Evolutionary conservation across 1,284 basidiomycete genomes (phyloP).

Genomic region (Cystobasidium slooffiae): DNA sequence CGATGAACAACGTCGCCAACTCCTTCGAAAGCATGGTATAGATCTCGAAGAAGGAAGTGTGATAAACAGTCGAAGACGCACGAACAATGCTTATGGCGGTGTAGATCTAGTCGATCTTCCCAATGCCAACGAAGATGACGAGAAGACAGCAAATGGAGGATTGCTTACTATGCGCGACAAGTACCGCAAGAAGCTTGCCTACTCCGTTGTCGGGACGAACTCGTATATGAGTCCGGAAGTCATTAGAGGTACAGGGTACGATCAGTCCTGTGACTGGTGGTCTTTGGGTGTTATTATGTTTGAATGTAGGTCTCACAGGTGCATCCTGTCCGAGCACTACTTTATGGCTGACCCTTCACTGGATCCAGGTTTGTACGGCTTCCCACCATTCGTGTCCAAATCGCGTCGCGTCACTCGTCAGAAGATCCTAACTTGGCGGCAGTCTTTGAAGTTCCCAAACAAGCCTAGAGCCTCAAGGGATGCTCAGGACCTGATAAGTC

Average conservation of each 20-base stretch:
- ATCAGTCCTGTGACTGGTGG: constrained; percentile 98
- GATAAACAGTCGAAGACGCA: constrained; percentile 55
- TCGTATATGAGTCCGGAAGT: constrained; percentile 88
- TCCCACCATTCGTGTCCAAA: constrained; percentile 70
- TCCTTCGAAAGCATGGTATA: constrained; percentile 90
- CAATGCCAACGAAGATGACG: constrained; percentile 66
- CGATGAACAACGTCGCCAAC: constrained; percentile 85
- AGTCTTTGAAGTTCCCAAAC: constrained; percentile 82
- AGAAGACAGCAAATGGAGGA: constrained; percentile 57
- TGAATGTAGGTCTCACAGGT: constrained; percentile 2
- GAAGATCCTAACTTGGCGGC: constrained; percentile 78
- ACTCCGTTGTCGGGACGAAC: constrained; percentile 73
- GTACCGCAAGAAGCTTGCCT: constrained; percentile 88
- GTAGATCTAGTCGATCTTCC: constrained; percentile 41
- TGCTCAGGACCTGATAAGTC: constrained; percentile 82
- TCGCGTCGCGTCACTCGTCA: constrained; percentile 88
- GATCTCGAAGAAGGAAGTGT: constrained; percentile 81
- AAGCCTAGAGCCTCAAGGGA: constrained; percentile 81
- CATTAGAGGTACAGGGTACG: constrained; percentile 80
- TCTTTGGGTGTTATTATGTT: constrained; percentile 85
- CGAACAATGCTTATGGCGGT: constrained; percentile 3
- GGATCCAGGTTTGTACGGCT: constrained; percentile 63
- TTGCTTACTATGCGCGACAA: constrained; percentile 93
- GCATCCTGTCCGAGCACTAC: background rate
- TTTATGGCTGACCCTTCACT: constrained; percentile 46